Evolutionary conservation across 164 flowering plant genomes (phyloP).

Genomic region (Stephania cephalantha): DNA sequence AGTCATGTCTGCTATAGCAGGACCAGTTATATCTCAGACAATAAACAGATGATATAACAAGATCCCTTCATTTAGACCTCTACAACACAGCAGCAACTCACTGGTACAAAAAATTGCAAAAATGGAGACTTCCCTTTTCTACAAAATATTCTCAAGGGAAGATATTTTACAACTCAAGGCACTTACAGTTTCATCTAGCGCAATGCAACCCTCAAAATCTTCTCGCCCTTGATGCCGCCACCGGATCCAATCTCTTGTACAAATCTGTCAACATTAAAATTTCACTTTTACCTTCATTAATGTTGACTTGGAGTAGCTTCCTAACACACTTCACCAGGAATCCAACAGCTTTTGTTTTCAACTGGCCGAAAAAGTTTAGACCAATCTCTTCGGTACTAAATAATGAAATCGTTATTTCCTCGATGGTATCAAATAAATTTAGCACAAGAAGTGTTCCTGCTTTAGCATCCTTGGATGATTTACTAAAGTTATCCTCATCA

Average conservation of each 20-base stretch:
- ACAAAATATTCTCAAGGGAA: slow-evolving; percentile 11
- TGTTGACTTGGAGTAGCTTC: slow-evolving; percentile 27
- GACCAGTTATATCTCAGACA: neutral
- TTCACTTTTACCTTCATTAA: slow-evolving; percentile 17
- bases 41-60: neutral
- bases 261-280: slow-evolving; percentile 33
- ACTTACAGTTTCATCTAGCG: slow-evolving; percentile 29
- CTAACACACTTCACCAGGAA: slow-evolving; percentile 49
- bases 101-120: neutral
- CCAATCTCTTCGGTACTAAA: slow-evolving; percentile 38
- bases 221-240: slow-evolving; percentile 51
- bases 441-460: slow-evolving; percentile 51
- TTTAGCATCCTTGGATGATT: slow-evolving; percentile 24
- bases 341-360: slow-evolving; percentile 31
- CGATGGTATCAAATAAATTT: slow-evolving; percentile 40
- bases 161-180: slow-evolving; percentile 23
- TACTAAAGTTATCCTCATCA: neutral
- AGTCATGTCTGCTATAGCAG: neutral
- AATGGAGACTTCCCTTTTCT: neutral
- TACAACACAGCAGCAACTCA: neutral
- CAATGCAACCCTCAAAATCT: slow-evolving; percentile 23
- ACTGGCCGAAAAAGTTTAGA: slow-evolving; percentile 29
- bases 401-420: slow-evolving; percentile 37
- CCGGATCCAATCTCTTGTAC: slow-evolving; percentile 28
- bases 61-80: neutral